Base-by-base conservation (phyloP, 495 filamentous ascomycete species). In the Neurospora sp. region DNA sequence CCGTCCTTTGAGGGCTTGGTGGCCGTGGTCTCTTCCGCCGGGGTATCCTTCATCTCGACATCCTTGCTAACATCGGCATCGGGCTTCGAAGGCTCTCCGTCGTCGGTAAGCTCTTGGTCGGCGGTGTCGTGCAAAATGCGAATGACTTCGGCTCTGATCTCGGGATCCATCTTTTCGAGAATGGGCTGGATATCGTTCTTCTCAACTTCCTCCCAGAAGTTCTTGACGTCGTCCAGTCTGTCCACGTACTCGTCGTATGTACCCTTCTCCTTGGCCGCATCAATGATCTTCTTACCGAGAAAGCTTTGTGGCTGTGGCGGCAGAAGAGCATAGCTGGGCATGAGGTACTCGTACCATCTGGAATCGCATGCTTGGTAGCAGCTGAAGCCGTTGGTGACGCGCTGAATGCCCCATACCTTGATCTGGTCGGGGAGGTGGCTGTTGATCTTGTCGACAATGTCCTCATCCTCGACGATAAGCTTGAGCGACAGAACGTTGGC, bases 401-500 rank as follows among this genome's bases (percentile, higher is more conserved):
- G 84, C 78, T 96, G 87, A 69, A 97, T 90, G 8, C 92, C 96
- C 96, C 96, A 99, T 10, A 99, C 87, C 10, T 95, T 87, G 71
- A 99, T 98, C 80, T 98, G 96, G 2, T 91, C 84, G 27, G 90
- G 91, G 37, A 99, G 87, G 68, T 93, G 81, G 35, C 89, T 85
- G 80, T 99, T 99, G 85, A 99, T 97, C 81, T 92, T 97, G 69
- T 92, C 81, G 37, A 98, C 90, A 69, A 97, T 88, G 74, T 96
- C 89, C 3, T 88, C 84, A 74, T 98, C 96, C 79, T 98, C 94
- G 44, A 97, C 89, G 76, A 99, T 98, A 71, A 99, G 85, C 82
- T 99, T 99, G 72, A 99, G 84, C 6, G 94, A 97, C 42, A 99
- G 91, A 69, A 98, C 90, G 80, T 99, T 99, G 10, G 96, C 96